These are phyloP conservation scores for Annulohypoxylon maeteangense DNA, from an alignment of 495 filamentous ascomycete species.

Conservation along the genomic window DNA sequence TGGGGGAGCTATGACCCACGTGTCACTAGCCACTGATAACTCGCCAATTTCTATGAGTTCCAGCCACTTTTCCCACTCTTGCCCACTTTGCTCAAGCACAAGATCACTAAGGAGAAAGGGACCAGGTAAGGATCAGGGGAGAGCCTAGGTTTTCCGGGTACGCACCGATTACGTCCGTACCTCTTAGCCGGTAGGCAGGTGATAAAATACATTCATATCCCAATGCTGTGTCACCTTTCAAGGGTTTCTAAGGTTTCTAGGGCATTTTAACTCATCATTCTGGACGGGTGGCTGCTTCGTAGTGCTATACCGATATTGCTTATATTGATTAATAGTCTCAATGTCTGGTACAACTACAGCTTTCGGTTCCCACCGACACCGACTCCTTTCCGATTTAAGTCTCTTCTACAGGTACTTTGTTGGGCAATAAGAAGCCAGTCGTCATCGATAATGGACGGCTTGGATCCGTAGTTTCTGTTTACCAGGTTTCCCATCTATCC, in stretches of 20 bases:
- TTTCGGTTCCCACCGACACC: slow-evolving; percentile 21
- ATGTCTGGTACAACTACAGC: slow-evolving; percentile 24
- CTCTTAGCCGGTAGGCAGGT: slow-evolving; percentile 7
- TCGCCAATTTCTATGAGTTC: background rate
- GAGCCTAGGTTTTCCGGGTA: background rate
- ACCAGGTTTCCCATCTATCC: slow-evolving; percentile 22
- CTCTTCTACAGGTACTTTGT: background rate
- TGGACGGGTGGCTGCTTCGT: slow-evolving; percentile 37
- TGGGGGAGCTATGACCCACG: slow-evolving; percentile 7
- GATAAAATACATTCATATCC: background rate
- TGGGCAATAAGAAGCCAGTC: background rate
- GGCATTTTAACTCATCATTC: background rate
- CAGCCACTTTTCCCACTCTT: slow-evolving; percentile 27
- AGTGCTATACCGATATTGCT: slow-evolving; percentile 21
- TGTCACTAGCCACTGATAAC: slow-evolving; percentile 32
- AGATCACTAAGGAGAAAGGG: background rate
- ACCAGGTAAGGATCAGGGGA: background rate
- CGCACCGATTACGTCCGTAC: slow-evolving; percentile 24
- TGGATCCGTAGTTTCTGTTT: slow-evolving; percentile 10
- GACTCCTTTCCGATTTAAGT: background rate
- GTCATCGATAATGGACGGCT: slow-evolving; percentile 17
- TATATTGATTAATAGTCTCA: slow-evolving; percentile 33
- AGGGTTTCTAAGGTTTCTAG: background rate
- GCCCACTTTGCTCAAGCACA: background rate
- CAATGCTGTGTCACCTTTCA: background rate